phyloP scores from a whole-genome alignment of 495 filamentous ascomycete genomes.

The Neurospora africana region DNA sequence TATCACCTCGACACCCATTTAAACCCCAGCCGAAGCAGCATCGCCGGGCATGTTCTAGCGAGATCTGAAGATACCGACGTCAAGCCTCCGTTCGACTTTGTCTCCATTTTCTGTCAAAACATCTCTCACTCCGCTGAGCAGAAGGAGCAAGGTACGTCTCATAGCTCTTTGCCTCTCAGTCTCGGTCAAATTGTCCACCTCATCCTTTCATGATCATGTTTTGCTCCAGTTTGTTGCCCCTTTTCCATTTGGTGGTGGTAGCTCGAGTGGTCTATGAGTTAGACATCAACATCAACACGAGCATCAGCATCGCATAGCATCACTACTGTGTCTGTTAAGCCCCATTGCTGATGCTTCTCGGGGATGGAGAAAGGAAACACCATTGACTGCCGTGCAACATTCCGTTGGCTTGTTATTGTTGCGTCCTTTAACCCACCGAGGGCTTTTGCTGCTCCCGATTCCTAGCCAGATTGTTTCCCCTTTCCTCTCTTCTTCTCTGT shows the following conservation, averaged over 20 bases:
- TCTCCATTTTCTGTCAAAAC: background rate
- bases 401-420: background rate
- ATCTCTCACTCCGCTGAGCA: background rate
- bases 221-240: background rate
- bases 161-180: background rate
- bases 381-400: background rate
- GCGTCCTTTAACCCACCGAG: background rate
- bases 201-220: background rate
- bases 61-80: background rate
- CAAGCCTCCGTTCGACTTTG: background rate
- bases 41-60: background rate
- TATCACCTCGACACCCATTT: background rate
- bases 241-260: background rate
- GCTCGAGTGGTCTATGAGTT: background rate
- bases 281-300: background rate
- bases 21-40: background rate
- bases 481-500: background rate
- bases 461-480: background rate
- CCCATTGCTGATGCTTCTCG: background rate
- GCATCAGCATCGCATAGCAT: background rate
- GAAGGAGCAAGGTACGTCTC: background rate
- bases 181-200: background rate
- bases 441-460: background rate
- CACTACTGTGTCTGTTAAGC: background rate
- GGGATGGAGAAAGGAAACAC: background rate